A percentile compares a stretch with the other conserved stretches of the same genome.
phyloP scores from a whole-genome alignment of 2,329 filamentous ascomycete species.

The Colletotrichum acutatum region DNA sequence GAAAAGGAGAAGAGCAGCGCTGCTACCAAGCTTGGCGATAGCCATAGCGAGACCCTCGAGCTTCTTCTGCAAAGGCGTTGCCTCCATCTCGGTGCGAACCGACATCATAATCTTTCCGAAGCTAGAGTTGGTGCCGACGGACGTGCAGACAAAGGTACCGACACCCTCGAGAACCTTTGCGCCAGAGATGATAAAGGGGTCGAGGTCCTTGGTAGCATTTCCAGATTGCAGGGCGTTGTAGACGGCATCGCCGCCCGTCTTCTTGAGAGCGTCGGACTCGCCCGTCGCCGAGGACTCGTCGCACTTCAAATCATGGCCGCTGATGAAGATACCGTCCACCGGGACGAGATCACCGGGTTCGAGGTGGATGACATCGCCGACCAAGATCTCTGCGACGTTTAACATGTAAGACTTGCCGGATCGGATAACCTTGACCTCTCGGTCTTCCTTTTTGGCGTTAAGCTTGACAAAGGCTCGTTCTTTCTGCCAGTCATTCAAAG shows the following conservation, averaged over 20 bases:
- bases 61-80: conserved; percentile 66
- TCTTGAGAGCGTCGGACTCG: conserved; percentile 78
- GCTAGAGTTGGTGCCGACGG: conserved; percentile 65
- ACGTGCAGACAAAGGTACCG: conserved; percentile 65
- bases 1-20: conserved; percentile 78
- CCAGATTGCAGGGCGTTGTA: conserved; percentile 63
- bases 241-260: conserved; percentile 69
- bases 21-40: conserved; percentile 64
- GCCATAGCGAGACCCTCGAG: conserved; percentile 56
- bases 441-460: conserved; percentile 71
- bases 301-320: conserved; percentile 64
- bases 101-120: conserved; percentile 68
- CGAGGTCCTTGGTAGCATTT: conserved; percentile 60
- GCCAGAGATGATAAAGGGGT: conserved; percentile 73
- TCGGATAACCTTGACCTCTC: conserved; percentile 73
- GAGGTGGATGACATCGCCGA: conserved; percentile 76
- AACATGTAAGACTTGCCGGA: conserved; percentile 73
- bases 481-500: conserved; percentile 75
- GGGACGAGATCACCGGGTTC: conserved; percentile 77
- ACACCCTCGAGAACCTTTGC: conserved; percentile 64
- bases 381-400: conserved; percentile 73
- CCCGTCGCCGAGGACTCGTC: conserved; percentile 81
- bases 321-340: conserved; percentile 76
- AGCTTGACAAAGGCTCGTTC: conserved; percentile 73
- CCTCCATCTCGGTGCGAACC: conserved; percentile 60